Base-by-base conservation (phyloP, 2,329 filamentous ascomycete species). In the Tolypocladium pustulatum region DNA sequence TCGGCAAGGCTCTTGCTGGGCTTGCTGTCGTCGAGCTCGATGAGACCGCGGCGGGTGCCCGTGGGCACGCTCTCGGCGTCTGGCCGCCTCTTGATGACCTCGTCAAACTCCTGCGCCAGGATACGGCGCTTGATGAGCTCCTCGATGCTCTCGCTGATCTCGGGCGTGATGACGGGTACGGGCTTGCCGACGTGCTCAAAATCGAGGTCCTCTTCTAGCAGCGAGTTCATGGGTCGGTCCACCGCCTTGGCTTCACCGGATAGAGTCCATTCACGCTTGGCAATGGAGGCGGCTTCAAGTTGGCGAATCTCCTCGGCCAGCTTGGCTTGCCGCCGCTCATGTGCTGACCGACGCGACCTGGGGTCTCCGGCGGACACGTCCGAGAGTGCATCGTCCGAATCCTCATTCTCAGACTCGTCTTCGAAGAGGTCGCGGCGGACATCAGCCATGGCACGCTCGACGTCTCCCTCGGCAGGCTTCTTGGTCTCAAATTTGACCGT, bases 141-240 rank as follows among this genome's bases (percentile, higher is more conserved):
- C 73, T 99, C 94, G 59, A 99, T 95, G 66, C 87, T 86, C 72
- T 97, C 92, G 57, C 86, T 95, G 46, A 95, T 81, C 72, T 97
- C 92, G 49, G 90, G 87, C 0, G 94, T 97, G 70, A 97, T 91
- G 61, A 97, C 89, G 1, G 93, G 91, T 0, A 97, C 88, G 0
- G 94, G 93, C 72, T 97, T 99, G 68, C 94, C 94, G 27, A 90
- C 85, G 66, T 95, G 86, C 75, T 99, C 94, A 69, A 97, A 99
- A 64, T 97, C 93, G 32, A 99, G 82, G 67, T 97, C 91, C 75
- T 97, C 86, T 69, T 97, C 92, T 1, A 99, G 83, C 2, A 99
- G 81, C 0, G 93, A 97, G 76, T 99, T 97, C 57, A 91, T 71
- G 0, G 94, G 94, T 40, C 94, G 84, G 65, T 94, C 90, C 0